Evolutionary conservation across 805 yeast species (phyloP), one percentile per base, ranked within the genome.

Genomic region (Kuraishia borneana): DNA sequence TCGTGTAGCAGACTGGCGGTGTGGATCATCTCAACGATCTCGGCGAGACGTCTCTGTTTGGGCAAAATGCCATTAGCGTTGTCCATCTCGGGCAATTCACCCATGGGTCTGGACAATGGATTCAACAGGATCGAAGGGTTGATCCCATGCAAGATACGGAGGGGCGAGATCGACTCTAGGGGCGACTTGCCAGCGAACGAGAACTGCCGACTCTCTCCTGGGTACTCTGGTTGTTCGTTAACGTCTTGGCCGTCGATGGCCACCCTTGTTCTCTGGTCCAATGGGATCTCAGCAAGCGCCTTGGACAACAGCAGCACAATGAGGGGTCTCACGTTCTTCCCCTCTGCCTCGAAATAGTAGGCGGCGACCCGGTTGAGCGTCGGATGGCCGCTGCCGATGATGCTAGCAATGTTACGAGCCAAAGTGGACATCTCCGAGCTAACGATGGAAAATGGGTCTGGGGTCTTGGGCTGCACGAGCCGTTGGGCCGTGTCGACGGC

Each of bases 1-100:
- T 92, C 98, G 55, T 92, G 98, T 36, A 92, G 68, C 42, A 92
- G 61, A 9, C 95, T 82, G 3, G 98, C 97, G 1, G 97, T 92
- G 56, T 92, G 98, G 43, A 92, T 92, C 95, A 92, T 83, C 59
- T 92, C 98, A 7, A 89, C 95, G 47, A 92, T 89, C 60, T 92
- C 98, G 1, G 98, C 97, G 36, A 92, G 66, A 38, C 98, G 70
- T 43, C 97, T 69, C 60, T 92, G 98, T 45, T 92, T 87, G 31
- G 98, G 97, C 38, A 89, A 63, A 33, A 92, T 84, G 2, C 95
- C 96, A 45, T 73, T 73, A 33, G 70, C 70, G 37, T 58, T 61
- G 13, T 44, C 45, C 39, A 62, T 55, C 31, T 72, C 65, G 1
- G 89, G 85, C 35, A 80, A 62, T 26, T 73, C 64, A 42, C 73